Conservation (phyloP, 2,329 filamentous ascomycete genomes). For the Eutypa lata region DNA sequence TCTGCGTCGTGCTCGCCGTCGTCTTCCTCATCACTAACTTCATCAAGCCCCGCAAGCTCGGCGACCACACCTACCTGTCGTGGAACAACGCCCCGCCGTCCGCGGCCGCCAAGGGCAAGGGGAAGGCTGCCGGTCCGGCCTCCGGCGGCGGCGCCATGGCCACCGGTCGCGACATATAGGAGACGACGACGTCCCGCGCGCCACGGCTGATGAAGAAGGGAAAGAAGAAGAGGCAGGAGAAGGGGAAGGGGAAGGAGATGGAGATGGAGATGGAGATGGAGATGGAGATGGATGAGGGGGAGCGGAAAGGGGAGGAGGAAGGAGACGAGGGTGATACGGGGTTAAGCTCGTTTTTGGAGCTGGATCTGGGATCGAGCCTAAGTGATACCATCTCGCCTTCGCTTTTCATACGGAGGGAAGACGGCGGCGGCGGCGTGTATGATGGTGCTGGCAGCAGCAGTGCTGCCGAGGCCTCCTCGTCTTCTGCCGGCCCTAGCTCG, state of each 20-base stretch:
- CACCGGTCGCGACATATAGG: constrained; percentile 53
- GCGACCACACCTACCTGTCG: constrained; percentile 94
- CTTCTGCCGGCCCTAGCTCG: too few relatives aligned
- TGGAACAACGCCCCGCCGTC: constrained; percentile 70
- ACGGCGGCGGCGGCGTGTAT: too few relatives aligned
- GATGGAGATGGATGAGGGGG: too few relatives aligned
- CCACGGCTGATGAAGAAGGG: constrained; percentile 1
- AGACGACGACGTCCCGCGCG: constrained; percentile 8
- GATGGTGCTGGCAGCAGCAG: too few relatives aligned
- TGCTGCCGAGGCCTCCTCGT: too few relatives aligned
- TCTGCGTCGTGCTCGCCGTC: constrained; percentile 84
- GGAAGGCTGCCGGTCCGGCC: constrained; percentile 40
- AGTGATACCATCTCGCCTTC: not conserved
- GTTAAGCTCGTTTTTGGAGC: too few relatives aligned
- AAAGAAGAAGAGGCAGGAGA: constrained; percentile 5
- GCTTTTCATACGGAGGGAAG: not conserved
- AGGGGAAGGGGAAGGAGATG: not conserved
- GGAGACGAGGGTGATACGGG: too few relatives aligned
- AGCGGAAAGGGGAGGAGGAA: too few relatives aligned
- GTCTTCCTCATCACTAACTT: constrained; percentile 89
- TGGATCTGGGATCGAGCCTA: not conserved
- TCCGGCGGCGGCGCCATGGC: constrained; percentile 44
- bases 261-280: not conserved
- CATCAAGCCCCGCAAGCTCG: constrained; percentile 93
- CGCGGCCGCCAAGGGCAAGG: constrained; percentile 31